Percentiles rank a stretch among this genome's conserved stretches.
These are phyloP conservation scores for Porodaedalea pini DNA, from an alignment of 1,284 basidiomycete species.

Conservation along the genomic window DNA sequence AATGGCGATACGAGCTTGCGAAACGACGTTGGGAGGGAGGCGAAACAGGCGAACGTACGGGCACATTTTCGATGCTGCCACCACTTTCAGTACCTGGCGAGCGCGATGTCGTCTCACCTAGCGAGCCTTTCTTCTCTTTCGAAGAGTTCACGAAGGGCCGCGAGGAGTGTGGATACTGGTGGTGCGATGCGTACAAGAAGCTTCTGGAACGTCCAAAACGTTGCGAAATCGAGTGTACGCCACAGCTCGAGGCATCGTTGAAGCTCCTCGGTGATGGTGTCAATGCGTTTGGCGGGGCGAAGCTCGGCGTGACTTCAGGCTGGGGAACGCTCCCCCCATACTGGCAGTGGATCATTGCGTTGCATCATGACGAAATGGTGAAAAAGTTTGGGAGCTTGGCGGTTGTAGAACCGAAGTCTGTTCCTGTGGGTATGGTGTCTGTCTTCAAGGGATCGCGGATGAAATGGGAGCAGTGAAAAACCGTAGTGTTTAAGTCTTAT, in stretches of 20 bases:
- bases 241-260: conserved; percentile 28
- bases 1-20: conserved; percentile 24
- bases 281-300: conserved; percentile 3
- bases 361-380: conserved; percentile 42
- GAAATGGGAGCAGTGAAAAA: conserved; percentile 37
- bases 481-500: neutral
- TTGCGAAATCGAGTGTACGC: conserved; percentile 24
- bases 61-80: neutral
- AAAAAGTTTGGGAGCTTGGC: conserved; percentile 41
- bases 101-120: neutral
- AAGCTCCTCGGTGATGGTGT: conserved; percentile 20
- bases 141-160: conserved; percentile 34
- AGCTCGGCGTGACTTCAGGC: neutral
- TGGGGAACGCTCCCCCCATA: conserved; percentile 14
- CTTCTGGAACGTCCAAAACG: conserved; percentile 30
- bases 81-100: neutral
- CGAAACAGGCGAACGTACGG: neutral
- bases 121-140: conserved; percentile 34
- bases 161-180: conserved; percentile 32
- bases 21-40: conserved; percentile 31
- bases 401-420: conserved; percentile 39
- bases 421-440: conserved; percentile 42
- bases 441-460: conserved; percentile 39
- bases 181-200: conserved; percentile 31
- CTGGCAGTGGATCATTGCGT: conserved; percentile 35